A percentile compares a stretch with the other conserved stretches of the same genome.
Evolutionary conservation across 495 filamentous ascomycete genomes (phyloP).

Genomic region (Neurospora sp.): DNA sequence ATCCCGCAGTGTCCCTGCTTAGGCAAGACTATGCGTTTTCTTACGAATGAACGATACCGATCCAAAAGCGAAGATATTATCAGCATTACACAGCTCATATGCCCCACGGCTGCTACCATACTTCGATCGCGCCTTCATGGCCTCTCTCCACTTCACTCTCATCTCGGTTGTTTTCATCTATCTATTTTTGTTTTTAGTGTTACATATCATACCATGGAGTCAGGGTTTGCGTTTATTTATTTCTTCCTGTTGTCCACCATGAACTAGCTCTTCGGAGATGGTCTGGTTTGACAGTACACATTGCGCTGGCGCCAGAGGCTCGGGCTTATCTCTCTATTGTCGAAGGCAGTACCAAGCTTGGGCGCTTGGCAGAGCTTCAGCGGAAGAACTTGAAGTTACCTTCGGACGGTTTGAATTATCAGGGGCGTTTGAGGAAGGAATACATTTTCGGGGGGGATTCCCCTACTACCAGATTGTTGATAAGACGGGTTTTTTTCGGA

Average conservation of each 20-base stretch:
- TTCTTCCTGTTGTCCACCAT: background rate
- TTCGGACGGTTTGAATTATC: background rate
- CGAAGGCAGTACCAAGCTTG: background rate
- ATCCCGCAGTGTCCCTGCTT: conserved; percentile 33
- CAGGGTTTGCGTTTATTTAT: background rate
- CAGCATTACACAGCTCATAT: conserved; percentile 4
- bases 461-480: background rate
- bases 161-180: background rate
- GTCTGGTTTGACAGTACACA: background rate
- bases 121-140: background rate
- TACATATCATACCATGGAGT: conserved; percentile 7
- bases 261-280: background rate
- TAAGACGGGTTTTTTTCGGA: background rate
- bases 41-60: conserved; percentile 3
- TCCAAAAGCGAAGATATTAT: background rate
- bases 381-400: background rate
- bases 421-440: background rate
- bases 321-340: background rate
- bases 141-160: background rate
- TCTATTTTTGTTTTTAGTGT: background rate
- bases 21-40: conserved; percentile 8
- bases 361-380: background rate
- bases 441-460: background rate
- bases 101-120: conserved; percentile 10
- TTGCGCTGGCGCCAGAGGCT: background rate